Evolutionary conservation across 352 stramenopile genomes (phyloP).

Genomic region (Sclerospora graminicola): DNA sequence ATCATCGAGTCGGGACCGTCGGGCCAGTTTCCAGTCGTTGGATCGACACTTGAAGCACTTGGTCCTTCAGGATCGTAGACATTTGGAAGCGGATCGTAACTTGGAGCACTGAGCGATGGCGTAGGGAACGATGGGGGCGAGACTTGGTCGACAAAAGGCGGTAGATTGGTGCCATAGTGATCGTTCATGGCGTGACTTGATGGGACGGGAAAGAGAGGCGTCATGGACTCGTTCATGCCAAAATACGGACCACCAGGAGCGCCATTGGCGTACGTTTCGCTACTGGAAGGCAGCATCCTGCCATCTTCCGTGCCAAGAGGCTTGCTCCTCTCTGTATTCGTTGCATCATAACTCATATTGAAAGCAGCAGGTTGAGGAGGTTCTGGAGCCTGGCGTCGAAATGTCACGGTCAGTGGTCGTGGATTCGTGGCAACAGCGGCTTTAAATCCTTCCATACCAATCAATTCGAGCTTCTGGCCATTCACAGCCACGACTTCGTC

Average conservation of each 20-base stretch:
- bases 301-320: too few relatives aligned
- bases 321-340: too few relatives aligned
- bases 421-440: slow-evolving; percentile 40
- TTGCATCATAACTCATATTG: slow-evolving; percentile 13
- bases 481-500: slow-evolving; percentile 80
- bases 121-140: slow-evolving; percentile 14
- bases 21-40: slow-evolving; percentile 15
- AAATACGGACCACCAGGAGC: slow-evolving; percentile 8
- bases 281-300: too few relatives aligned
- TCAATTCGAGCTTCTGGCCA: slow-evolving; percentile 41
- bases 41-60: slow-evolving; percentile 6
- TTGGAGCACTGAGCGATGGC: slow-evolving; percentile 9
- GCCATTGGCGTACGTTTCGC: slow-evolving; percentile 5
- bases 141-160: slow-evolving; percentile 13
- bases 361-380: slow-evolving; percentile 6
- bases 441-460: slow-evolving; percentile 82
- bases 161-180: background rate
- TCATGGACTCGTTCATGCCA: slow-evolving; percentile 15
- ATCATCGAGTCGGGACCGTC: slow-evolving; percentile 9
- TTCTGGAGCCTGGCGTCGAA: slow-evolving; percentile 31
- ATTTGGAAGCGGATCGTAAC: slow-evolving; percentile 17
- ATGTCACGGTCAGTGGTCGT: slow-evolving; percentile 60
- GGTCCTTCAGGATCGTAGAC: slow-evolving; percentile 12
- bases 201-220: slow-evolving; percentile 21
- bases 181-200: slow-evolving; percentile 17